A percentile compares a stretch with the other conserved stretches of the same genome.
Conservation (phyloP, 139 green algal species). For the Volvox africanus region DNA sequence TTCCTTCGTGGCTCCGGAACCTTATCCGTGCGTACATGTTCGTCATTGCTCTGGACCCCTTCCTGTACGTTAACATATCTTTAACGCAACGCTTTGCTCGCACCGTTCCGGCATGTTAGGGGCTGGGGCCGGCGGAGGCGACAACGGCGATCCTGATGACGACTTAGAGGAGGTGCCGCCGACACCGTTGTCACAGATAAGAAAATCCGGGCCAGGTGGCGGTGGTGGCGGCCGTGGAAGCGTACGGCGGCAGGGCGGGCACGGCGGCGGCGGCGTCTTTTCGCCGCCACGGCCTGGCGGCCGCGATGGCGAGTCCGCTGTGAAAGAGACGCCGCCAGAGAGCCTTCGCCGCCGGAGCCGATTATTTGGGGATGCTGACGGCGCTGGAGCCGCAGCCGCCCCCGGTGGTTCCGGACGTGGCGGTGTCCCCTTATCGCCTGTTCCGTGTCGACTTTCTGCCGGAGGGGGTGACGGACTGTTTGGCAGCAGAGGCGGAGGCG, state of each 20-base stretch:
- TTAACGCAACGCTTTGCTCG: too few species aligned
- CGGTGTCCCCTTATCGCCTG: not conserved
- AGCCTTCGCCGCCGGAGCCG: not conserved
- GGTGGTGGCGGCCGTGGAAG: not conserved
- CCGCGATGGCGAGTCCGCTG: not conserved
- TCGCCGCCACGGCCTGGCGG: slow-evolving; percentile 9
- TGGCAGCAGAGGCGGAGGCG: not conserved
- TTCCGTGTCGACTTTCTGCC: not conserved
- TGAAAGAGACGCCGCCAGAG: slow-evolving; percentile 27
- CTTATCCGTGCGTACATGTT: too few species aligned
- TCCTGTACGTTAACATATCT: too few species aligned
- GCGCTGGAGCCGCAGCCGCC: not conserved
- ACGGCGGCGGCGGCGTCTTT: not conserved
- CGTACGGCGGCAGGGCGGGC: not conserved
- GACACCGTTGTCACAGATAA: slow-evolving; percentile 24
- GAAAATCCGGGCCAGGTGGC: not conserved
- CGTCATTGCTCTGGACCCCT: too few species aligned
- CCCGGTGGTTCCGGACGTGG: too few species aligned
- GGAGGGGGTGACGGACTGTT: slow-evolving; percentile 9
- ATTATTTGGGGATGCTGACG: not conserved
- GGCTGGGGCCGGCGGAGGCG: not conserved
- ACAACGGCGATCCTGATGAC: not conserved
- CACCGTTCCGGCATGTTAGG: too few species aligned
- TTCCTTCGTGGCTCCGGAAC: too few species aligned
- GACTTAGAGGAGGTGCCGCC: slow-evolving; percentile 40